Base-by-base conservation (phyloP, 371 early-diverging fungal species). In the Mucor piriformis region DNA sequence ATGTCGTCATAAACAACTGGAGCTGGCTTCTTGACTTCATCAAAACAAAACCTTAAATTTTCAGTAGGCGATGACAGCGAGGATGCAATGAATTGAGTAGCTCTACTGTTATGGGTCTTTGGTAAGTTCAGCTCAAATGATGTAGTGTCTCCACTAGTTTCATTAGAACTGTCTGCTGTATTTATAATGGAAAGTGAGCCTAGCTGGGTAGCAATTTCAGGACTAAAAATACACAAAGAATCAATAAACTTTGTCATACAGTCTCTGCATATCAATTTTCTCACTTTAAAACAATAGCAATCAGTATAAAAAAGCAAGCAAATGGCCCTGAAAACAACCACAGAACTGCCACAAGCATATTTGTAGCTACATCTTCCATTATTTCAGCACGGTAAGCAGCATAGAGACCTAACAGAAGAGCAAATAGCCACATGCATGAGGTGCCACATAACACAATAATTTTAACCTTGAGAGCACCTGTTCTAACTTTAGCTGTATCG, bases 201-300 rank as follows among this genome's bases (percentile, higher is more conserved):
- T 25, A 59, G 23, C 44, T 59, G 59, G 12, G 53, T 37, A 32
- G 55, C 61, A 40, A 54, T 27, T 32, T 47, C 33, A 27, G 61
- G 55, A 20, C 61, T 61, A 50, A 24, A 43, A 43, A 43, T 21
- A 18, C 10, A 10, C 3, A 21, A 15, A 38, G 15, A n/a, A 15
- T 38, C 13, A 38, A 16, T 38, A 38, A 38, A 38, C 29, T 29
- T 29, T 29, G 29, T 38, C 20, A 24, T 32, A 23, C 25, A 13
- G n/a, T 25, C 2, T 25, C 16, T 43, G 16, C 8, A 25, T 25
- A 27, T n/a, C 5, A 25, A 1, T 25, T 47, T 18, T 32, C 37
- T 18, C 64, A 74, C 75, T 73, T 73, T 10, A 76, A 55, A 11
- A 76, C 43, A 11, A 76, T 27, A 0, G 70, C 68, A 10, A 65